These are phyloP conservation scores for Trypanosoma lewisi DNA, from an alignment of 208 protist species.

Conservation along the genomic window DNA sequence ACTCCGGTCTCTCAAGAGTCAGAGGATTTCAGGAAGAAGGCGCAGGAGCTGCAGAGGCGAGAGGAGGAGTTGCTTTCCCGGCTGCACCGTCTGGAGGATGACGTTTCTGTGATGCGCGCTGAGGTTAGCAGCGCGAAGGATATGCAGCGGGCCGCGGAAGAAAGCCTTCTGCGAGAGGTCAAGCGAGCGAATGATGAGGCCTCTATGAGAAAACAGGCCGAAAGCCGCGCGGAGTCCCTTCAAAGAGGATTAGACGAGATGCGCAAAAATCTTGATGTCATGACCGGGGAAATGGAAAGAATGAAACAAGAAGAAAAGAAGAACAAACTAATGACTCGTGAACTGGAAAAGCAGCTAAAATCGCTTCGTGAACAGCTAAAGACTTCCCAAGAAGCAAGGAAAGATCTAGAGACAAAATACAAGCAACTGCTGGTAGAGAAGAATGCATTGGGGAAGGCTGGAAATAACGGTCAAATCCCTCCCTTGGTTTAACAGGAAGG, in stretches of 20 bases:
- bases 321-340: neutral
- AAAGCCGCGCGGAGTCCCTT: conserved; percentile 21
- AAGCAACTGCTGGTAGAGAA: conserved; percentile 33
- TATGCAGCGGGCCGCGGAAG: conserved; percentile 16
- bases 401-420: conserved; percentile 5
- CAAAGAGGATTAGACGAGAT: conserved; percentile 25
- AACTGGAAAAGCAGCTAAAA: conserved; percentile 29
- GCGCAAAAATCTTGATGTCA: neutral
- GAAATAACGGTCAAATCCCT: no score
- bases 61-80: conserved; percentile 7
- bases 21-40: conserved; percentile 13
- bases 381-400: conserved; percentile 18
- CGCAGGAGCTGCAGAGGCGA: conserved; percentile 17
- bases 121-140: conserved; percentile 1
- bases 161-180: conserved; percentile 33
- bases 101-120: neutral
- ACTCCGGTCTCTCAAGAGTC: conserved; percentile 12
- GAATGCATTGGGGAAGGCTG: neutral
- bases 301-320: conserved; percentile 18
- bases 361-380: conserved; percentile 31
- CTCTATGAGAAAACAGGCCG: conserved; percentile 11
- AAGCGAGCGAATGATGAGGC: conserved; percentile 30
- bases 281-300: conserved; percentile 28
- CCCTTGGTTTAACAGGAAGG: no score
- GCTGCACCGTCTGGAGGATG: conserved; percentile 14